phyloP scores from a whole-genome alignment of 78 protist species.

The Protostelium mycophagum region DNA sequence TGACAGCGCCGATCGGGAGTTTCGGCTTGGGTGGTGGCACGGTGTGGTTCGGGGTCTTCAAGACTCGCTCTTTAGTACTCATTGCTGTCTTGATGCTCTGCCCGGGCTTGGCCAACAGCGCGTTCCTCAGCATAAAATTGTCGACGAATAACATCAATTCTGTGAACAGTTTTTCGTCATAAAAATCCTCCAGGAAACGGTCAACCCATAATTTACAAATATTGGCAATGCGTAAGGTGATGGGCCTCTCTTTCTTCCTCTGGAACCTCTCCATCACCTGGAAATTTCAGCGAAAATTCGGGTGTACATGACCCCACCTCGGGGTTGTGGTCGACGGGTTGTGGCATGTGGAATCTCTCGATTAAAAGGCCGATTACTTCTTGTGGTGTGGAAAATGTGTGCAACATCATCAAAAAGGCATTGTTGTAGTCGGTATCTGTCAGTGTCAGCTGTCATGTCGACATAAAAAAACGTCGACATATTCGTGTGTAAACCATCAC shows the following conservation, averaged over 20 bases:
- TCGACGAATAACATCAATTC: neutral
- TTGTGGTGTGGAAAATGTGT: constrained; percentile 43
- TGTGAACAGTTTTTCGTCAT: constrained; percentile 6
- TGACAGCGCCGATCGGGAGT: no score
- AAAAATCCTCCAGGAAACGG: constrained; percentile 38
- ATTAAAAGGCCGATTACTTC: constrained; percentile 39
- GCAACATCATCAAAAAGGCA: constrained; percentile 39
- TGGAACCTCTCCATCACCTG: neutral
- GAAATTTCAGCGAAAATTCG: constrained; percentile 3
- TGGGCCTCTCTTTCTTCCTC: constrained; percentile 20
- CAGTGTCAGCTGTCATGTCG: neutral
- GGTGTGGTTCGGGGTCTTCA: no score
- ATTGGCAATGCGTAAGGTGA: constrained; percentile 35
- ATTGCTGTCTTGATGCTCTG: neutral
- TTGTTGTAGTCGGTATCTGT: constrained; percentile 29
- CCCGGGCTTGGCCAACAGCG: neutral
- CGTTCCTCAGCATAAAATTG: neutral
- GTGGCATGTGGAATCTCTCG: constrained; percentile 5
- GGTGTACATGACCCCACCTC: neutral
- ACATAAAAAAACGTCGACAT: neutral
- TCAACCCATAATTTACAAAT: constrained; percentile 52
- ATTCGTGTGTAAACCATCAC: no score
- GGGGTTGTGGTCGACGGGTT: constrained; percentile 13
- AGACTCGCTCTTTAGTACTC: no score
- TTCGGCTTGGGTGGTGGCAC: no score